Percentiles rank a stretch among this genome's conserved stretches.
Evolutionary conservation across 2,329 filamentous ascomycete genomes (phyloP).

Genomic region (Macroventuria anomochaeta): DNA sequence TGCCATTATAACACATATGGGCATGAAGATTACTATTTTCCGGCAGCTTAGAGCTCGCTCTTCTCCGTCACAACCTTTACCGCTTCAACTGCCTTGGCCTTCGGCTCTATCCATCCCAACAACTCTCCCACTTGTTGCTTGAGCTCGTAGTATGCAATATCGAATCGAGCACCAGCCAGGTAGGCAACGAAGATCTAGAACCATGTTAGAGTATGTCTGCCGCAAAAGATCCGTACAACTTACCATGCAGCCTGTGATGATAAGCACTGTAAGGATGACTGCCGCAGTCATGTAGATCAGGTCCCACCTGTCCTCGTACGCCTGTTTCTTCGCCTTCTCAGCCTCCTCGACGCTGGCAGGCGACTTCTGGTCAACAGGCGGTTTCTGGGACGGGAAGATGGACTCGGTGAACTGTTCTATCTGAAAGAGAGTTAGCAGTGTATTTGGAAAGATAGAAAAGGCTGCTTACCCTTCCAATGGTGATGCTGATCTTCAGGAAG

Average conservation of each 20-base stretch:
- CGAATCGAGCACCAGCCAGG: constrained; percentile 82
- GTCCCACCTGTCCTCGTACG: constrained; percentile 61
- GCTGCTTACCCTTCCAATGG: constrained; percentile 75
- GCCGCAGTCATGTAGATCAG: constrained; percentile 68
- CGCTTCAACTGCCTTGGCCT: constrained; percentile 22
- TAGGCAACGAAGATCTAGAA: constrained; percentile 76
- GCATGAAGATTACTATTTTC: constrained; percentile 21
- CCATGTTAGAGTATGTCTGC: constrained; percentile 22
- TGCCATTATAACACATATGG: constrained; percentile 43
- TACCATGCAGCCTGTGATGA: constrained; percentile 84
- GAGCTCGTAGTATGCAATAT: constrained; percentile 68
- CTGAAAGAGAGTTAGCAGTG: constrained; percentile 53
- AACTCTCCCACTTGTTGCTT: constrained; percentile 56
- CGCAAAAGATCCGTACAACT: constrained; percentile 39
- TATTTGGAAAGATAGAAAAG: not conserved
- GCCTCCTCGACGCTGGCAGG: constrained; percentile 61
- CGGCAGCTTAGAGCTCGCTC: constrained; percentile 50
- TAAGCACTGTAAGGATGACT: constrained; percentile 70
- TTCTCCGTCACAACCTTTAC: constrained; percentile 41
- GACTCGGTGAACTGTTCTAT: constrained; percentile 96
- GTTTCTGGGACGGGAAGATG: constrained; percentile 84
- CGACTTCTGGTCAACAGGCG: constrained; percentile 55
- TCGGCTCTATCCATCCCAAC: constrained; percentile 31
- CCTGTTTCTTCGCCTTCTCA: constrained; percentile 60
- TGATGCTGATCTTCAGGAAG: constrained; percentile 88